Base-by-base conservation (phyloP, 2,329 filamentous ascomycete species). In the Pezicula radicicola region DNA sequence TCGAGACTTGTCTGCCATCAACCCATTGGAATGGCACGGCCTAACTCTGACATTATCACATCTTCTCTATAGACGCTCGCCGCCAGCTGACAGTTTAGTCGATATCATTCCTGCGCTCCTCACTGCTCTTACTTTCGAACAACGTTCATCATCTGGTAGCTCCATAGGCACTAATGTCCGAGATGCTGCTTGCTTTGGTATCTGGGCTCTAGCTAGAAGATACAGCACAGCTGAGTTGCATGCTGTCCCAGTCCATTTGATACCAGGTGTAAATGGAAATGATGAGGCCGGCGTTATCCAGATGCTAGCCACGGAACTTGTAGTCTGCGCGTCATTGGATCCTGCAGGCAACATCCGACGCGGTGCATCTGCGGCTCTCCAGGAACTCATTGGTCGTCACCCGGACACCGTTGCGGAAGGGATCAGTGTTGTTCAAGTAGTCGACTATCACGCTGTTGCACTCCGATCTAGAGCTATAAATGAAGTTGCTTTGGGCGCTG, bases 121-220 rank as follows among this genome's bases (percentile, higher is more conserved):
- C 1, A 80, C 89, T 9, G 92, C 91, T 0, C 75, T 97, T 25
- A 84, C 85, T 1, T 99, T 97, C 65, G 92, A 99, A 68, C 91
- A 96, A 63, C 81, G 92, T 53, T 89, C 87, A 43, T 82, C 90
- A 0, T 91, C 90, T 3, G 93, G 94, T n/a, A 84, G 81, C 12
- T 92, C 90, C 3, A 77, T 93, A 10, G 94, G 94, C 2, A 87
- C 89, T 1, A 96, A 95, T 60, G 92, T 99, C 15, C 84, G 94
- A 44, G 94, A 99, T 72, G 93, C 94, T 12, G 91, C 94, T 3
- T 97, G 92, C 67, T 99, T 97, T 67, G 94, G 94, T 6, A 87
- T 97, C 21, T 99, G 94, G 94, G 88, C 92, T 1, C 69, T 97
- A 7, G 90, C 93, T 19, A 81, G 94, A 50, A 86, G 93, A 50